phyloP scores from a whole-genome alignment of 2,329 filamentous ascomycete species.

The Dactylella cylindrospora region DNA sequence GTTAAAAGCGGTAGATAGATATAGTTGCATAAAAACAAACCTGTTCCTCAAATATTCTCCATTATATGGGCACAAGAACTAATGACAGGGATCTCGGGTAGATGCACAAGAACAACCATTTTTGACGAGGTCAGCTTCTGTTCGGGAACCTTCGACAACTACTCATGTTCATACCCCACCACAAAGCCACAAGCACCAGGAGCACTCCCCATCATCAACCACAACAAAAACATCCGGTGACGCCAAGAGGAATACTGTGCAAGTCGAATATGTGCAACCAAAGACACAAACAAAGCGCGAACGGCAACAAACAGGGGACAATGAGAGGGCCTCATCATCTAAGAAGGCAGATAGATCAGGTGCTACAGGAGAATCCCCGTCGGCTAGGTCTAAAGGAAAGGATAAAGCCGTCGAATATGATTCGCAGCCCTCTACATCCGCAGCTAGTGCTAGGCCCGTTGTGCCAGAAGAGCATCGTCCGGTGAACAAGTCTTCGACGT shows the following conservation, averaged over 20 bases:
- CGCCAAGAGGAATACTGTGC: conserved; percentile 88
- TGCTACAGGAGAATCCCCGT: background rate
- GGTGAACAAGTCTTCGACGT: conserved; percentile 31
- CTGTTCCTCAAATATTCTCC: background rate
- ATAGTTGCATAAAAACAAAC: background rate
- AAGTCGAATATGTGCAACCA: conserved; percentile 95
- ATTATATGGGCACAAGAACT: conserved; percentile 24
- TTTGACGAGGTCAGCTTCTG: conserved; percentile 64
- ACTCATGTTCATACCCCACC: conserved; percentile 57
- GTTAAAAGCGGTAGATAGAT: conserved; percentile 11
- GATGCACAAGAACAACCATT: conserved; percentile 55
- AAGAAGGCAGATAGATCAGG: conserved; percentile 29
- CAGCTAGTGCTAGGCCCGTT: conserved; percentile 4
- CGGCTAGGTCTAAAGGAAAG: conserved; percentile 24
- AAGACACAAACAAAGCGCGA: conserved; percentile 81
- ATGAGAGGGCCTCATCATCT: conserved; percentile 22
- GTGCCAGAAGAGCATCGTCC: conserved; percentile 20
- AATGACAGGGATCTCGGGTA: conserved; percentile 50
- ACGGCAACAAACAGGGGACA: conserved; percentile 51
- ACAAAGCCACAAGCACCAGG: conserved; percentile 52
- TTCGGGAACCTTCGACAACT: conserved; percentile 78
- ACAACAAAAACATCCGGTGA: conserved; percentile 71
- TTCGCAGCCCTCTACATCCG: conserved; percentile 21
- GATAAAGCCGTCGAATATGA: conserved; percentile 22
- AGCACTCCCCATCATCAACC: conserved; percentile 56